These are phyloP conservation scores for Stereocaulon alpinum DNA, from an alignment of 495 filamentous ascomycete species.

Conservation along the genomic window DNA sequence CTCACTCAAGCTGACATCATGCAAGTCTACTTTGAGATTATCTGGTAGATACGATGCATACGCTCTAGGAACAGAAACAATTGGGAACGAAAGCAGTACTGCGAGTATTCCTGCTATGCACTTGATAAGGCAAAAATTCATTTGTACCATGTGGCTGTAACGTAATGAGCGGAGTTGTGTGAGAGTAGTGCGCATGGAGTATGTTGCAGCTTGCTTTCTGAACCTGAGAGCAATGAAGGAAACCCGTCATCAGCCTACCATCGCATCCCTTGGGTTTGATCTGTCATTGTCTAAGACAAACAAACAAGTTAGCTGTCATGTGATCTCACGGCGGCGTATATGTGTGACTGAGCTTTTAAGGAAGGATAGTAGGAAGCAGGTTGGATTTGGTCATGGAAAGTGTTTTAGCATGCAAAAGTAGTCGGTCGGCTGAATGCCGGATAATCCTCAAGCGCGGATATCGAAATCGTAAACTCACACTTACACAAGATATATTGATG, in stretches of 20 bases:
- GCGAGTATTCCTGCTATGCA: not conserved
- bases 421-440: not conserved
- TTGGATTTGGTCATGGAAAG: not conserved
- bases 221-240: too few relatives aligned
- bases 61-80: too few relatives aligned
- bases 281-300: too few relatives aligned
- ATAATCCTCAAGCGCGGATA: not conserved
- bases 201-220: too few relatives aligned
- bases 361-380: too few relatives aligned
- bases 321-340: too few relatives aligned
- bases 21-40: not conserved
- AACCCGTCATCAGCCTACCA: too few relatives aligned
- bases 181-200: too few relatives aligned
- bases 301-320: too few relatives aligned
- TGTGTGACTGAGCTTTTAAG: too few relatives aligned
- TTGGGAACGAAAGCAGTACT: not conserved
- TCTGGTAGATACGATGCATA: not conserved
- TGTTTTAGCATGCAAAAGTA: not conserved
- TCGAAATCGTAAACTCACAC: not conserved
- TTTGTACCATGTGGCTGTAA: not conserved
- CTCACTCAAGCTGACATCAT: not conserved
- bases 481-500: not conserved
- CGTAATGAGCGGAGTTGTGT: too few relatives aligned
- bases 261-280: too few relatives aligned
- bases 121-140: not conserved